These are phyloP conservation scores for Jacaranda copaia DNA, from an alignment of 257 asterid species.

Conservation along the genomic window DNA sequence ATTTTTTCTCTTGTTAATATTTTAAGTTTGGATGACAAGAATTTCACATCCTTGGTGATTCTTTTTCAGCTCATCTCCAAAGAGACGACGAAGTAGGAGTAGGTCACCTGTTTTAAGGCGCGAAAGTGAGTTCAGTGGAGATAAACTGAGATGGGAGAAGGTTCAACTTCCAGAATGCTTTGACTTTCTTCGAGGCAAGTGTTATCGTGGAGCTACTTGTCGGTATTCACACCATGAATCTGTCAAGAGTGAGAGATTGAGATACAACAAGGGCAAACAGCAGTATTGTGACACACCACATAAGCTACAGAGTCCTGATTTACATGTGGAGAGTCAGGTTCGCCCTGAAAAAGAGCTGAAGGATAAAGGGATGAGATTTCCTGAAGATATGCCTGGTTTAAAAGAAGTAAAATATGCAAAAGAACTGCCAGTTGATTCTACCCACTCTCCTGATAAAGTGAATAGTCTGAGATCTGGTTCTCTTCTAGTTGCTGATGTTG, in stretches of 20 bases:
- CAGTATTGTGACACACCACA: slow-evolving; percentile 50
- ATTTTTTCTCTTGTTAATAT: slow-evolving; percentile 19
- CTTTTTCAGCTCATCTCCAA: slow-evolving; percentile 76
- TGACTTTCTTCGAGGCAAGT: slow-evolving; percentile 74
- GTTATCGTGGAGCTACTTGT: slow-evolving; percentile 87
- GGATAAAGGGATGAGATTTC: slow-evolving; percentile 41
- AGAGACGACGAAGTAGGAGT: slow-evolving; percentile 75
- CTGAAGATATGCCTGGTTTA: slow-evolving; percentile 41
- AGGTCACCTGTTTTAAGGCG: slow-evolving; percentile 67
- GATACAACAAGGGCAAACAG: slow-evolving; percentile 55
- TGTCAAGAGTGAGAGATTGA: slow-evolving; percentile 60
- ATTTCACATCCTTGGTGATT: slow-evolving; percentile 33
- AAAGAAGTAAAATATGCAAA: slow-evolving; percentile 44
- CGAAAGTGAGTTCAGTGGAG: slow-evolving; percentile 50
- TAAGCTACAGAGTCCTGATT: slow-evolving; percentile 47
- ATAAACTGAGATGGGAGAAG: slow-evolving; percentile 62
- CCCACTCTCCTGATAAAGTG: slow-evolving; percentile 42
- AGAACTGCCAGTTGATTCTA: slow-evolving; percentile 41
- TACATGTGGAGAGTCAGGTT: slow-evolving; percentile 35
- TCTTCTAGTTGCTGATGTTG: slow-evolving; percentile 37
- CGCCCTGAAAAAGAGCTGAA: slow-evolving; percentile 46
- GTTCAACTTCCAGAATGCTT: slow-evolving; percentile 62
- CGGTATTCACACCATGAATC: slow-evolving; percentile 72
- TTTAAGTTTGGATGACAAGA: slow-evolving; percentile 20
- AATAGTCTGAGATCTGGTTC: slow-evolving; percentile 37